These are phyloP conservation scores for barley (Hordeum vulgare) DNA, from an alignment of 176 grass and related monocot species.

Conservation along the genomic window MorexV3_pseudomolecules_assembly NC_058521.1:488559900-488560399, in stretches of 20 bases:
- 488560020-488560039: background rate
- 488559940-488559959: slow-evolving; percentile 18
- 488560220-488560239: background rate
- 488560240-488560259: no score
- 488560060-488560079: background rate
- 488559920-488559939: slow-evolving; percentile 28
- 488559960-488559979: slow-evolving; percentile 4
- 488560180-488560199: background rate
- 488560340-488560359: no score
- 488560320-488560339: no score
- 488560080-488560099: no score
- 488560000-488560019: slow-evolving; percentile 14
- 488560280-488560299: background rate
- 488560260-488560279: no score
- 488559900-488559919: slow-evolving; percentile 12
- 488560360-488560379: no score
- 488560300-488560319: no score
- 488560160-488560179: background rate
- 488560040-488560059: background rate
- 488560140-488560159: background rate
- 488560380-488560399: background rate
- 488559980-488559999: slow-evolving; percentile 29
- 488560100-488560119: no score
- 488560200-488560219: background rate
- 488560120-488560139: background rate